Evolutionary conservation across 345 rosid species (phyloP).

Genomic region (Acer saccharum): DNA sequence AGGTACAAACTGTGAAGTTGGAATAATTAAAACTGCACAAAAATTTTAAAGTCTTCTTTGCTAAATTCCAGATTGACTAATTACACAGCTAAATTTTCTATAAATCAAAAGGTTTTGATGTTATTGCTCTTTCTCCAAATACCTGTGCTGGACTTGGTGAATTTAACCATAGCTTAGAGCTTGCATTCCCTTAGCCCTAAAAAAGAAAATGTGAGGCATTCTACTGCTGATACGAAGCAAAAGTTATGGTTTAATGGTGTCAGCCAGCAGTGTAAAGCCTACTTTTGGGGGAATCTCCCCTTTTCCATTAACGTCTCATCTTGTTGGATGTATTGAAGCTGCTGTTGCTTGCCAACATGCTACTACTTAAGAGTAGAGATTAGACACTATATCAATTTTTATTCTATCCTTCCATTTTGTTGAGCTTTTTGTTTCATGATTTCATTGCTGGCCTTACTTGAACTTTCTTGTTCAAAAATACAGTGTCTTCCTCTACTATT

Average conservation of each 20-base stretch:
- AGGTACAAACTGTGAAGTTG: not conserved
- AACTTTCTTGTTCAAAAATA: not conserved
- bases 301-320: not conserved
- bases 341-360: not conserved
- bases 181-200: not conserved
- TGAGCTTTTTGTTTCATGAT: not conserved
- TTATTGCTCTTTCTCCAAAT: not conserved
- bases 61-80: not conserved
- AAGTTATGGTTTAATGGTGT: not conserved
- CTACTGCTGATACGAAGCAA: not conserved
- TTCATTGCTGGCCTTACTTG: not conserved
- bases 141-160: not conserved
- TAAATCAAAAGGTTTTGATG: not conserved
- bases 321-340: not conserved
- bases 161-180: not conserved
- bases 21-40: not conserved
- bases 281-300: not conserved
- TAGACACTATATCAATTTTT: not conserved
- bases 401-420: not conserved
- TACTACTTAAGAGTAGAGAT: not conserved
- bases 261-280: not conserved
- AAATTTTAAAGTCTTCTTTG: not conserved
- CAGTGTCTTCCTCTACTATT: not conserved
- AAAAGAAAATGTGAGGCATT: not conserved
- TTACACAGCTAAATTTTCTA: not conserved